A percentile compares a stretch with the other conserved stretches of the same genome.
Evolutionary conservation across 1,284 basidiomycete species (phyloP).

Genomic region (Blastosporella zonata): DNA sequence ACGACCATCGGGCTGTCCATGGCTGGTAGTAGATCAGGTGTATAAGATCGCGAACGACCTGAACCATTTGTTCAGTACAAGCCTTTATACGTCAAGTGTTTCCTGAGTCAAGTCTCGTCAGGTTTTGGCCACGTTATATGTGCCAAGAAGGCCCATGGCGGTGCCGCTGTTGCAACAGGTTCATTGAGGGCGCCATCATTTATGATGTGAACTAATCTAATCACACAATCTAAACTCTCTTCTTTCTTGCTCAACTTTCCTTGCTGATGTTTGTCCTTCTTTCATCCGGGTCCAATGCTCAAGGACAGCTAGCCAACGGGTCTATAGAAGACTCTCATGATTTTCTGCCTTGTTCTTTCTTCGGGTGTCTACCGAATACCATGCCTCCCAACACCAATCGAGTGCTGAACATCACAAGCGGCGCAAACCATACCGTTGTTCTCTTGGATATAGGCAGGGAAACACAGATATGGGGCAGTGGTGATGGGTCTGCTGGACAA

Average conservation of each 20-base stretch:
- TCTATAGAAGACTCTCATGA: conserved; percentile 54
- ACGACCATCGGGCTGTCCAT: conserved; percentile 15
- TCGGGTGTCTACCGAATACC: conserved; percentile 25
- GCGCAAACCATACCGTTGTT: conserved; percentile 65
- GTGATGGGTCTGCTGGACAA: conserved; percentile 62
- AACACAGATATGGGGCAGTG: conserved; percentile 63
- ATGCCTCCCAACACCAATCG: conserved; percentile 25
- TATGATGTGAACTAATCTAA: neutral
- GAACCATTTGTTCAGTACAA: no score
- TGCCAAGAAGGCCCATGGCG: no score
- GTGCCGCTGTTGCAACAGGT: no score
- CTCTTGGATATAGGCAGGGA: conserved; percentile 36
- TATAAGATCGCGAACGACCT: no score
- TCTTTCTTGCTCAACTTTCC: neutral
- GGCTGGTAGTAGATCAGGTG: neutral
- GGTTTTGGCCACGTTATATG: no score
- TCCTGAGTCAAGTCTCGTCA: no score
- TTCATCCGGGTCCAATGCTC: conserved; percentile 67
- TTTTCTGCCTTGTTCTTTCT: conserved; percentile 50
- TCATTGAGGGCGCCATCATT: no score
- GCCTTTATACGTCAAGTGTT: no score
- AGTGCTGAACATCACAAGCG: conserved; percentile 49
- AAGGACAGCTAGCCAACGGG: conserved; percentile 68
- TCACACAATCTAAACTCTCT: neutral
- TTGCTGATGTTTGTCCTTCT: conserved; percentile 12